Conservation (phyloP, 2,329 filamentous ascomycete species). For the Xylariaceae sp. region DNA sequence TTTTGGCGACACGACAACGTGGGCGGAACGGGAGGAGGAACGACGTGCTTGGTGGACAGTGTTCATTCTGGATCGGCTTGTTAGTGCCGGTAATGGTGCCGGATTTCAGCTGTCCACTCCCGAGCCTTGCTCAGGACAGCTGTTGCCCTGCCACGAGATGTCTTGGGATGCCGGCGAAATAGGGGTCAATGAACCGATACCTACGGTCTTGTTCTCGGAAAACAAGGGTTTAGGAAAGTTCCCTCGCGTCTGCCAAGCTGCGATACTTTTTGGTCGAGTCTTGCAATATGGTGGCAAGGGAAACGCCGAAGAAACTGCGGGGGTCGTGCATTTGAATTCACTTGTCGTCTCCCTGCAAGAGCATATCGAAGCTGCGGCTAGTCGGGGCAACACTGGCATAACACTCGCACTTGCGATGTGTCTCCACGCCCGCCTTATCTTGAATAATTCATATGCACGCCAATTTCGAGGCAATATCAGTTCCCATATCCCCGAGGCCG, state of each 20-base stretch:
- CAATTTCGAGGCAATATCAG: too few species aligned
- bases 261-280: neutral
- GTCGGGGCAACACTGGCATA: neutral
- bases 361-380: constrained; percentile 8
- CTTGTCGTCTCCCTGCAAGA: constrained; percentile 13
- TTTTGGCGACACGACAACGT: constrained; percentile 25
- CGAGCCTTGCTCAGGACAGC: constrained; percentile 25
- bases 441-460: neutral
- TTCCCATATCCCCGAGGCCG: too few species aligned
- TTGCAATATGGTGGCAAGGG: neutral
- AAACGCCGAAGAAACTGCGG: constrained; percentile 3
- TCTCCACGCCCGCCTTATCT: neutral
- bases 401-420: neutral
- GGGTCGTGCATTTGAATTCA: constrained; percentile 17
- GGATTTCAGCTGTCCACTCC: constrained; percentile 24
- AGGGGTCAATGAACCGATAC: constrained; percentile 26
- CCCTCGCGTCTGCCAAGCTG: neutral
- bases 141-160: constrained; percentile 27
- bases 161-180: constrained; percentile 28
- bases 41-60: constrained; percentile 33
- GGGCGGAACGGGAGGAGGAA: constrained; percentile 32
- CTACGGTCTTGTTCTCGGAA: constrained; percentile 17
- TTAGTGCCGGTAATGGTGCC: constrained; percentile 19
- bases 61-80: constrained; percentile 31
- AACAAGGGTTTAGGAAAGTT: neutral